Conservation (phyloP, 306 rosid species). For the Benincasa hispida region DNA sequence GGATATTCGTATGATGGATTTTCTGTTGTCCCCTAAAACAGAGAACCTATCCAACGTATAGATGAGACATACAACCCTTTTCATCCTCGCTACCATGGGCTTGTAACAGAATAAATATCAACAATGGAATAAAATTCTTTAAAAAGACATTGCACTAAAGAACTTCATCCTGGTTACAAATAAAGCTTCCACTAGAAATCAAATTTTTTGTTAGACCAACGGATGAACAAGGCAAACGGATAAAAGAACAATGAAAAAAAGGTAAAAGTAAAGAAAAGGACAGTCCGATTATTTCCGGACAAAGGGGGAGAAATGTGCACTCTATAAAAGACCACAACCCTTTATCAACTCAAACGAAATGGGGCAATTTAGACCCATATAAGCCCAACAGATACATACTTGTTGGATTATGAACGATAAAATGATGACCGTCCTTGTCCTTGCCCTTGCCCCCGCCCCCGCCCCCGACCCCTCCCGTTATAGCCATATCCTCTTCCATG, state of each 20-base stretch:
- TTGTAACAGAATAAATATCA: not conserved
- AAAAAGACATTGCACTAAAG: not conserved
- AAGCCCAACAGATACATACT: not conserved
- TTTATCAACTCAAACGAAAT: not conserved
- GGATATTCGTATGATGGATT: too few relatives aligned
- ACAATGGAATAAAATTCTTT: not conserved
- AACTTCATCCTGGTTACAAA: not conserved
- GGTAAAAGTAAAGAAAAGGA: not conserved
- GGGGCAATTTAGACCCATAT: not conserved
- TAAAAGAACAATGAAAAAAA: not conserved
- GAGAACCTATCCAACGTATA: not conserved
- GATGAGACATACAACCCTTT: not conserved
- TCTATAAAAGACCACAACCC: not conserved
- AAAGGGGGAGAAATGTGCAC: not conserved
- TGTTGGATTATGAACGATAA: not conserved
- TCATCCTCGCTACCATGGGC: not conserved
- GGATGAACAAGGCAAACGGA: not conserved
- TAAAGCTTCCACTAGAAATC: not conserved
- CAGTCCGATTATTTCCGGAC: not conserved
- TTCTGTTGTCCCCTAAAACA: not conserved
- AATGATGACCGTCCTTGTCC: not conserved
- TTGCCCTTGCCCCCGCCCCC: not conserved
- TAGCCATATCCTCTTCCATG: slow-evolving; percentile 57
- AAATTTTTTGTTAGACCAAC: not conserved
- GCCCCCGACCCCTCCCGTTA: slow-evolving; percentile 65